Base-by-base conservation (phyloP, 192 early-diverging fungal genomes). In the Nowakowskiella sp. region DNA sequence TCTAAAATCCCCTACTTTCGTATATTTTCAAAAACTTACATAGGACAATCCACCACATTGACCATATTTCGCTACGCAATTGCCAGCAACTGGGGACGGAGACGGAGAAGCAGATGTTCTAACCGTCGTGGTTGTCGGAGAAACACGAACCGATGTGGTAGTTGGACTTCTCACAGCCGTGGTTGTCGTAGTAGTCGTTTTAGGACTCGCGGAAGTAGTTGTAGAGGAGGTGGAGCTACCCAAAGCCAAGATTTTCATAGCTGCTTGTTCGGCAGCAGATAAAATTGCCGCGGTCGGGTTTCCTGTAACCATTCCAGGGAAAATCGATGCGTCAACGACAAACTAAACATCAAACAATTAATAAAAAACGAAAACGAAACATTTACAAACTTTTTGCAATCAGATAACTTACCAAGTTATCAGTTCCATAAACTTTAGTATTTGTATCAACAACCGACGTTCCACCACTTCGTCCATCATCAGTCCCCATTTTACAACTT, bases 1-100 rank as follows among this genome's bases (percentile, higher is more conserved):
- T n/a, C n/a, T n/a, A n/a, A n/a, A n/a, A n/a, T n/a, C n/a, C n/a
- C n/a, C n/a, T n/a, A n/a, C n/a, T n/a, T n/a, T n/a, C n/a, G n/a
- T n/a, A n/a, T n/a, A n/a, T n/a, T n/a, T n/a, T n/a, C n/a, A n/a
- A n/a, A n/a, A n/a, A n/a, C n/a, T n/a, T n/a, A n/a, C n/a, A n/a
- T n/a, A n/a, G n/a, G n/a, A n/a, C n/a, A n/a, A n/a, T n/a, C n/a
- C n/a, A n/a, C n/a, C n/a, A n/a, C n/a, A n/a, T n/a, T n/a, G n/a
- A n/a, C n/a, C n/a, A n/a, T n/a, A n/a, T n/a, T n/a, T n/a, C 46
- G 42, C 51, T 43, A 31, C 26, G 51, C 53, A 45, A 27, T 39
- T 39, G 13, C 36, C 36, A 19, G 13, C 36, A 13, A 13, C 36
- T 13, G 13, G 13, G 13, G 36, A 13, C 13, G 36, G 36, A 13